Conservation (phyloP, 768 basidiomycete species). For the Tricholomella constricta region DNA sequence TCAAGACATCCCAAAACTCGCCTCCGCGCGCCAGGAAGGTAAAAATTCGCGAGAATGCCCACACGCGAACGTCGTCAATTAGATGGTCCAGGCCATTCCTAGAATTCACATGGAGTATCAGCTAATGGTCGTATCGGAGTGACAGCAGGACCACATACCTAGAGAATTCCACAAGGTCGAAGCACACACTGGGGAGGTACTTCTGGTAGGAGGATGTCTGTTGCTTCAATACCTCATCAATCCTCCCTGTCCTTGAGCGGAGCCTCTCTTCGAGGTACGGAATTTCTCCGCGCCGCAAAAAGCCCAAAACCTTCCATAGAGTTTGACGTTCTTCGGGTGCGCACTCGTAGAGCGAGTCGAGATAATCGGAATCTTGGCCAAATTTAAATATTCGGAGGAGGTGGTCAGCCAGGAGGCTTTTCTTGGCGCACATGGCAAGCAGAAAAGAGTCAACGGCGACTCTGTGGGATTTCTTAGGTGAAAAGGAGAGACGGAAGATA, state of each 20-base stretch:
- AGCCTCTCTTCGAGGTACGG: conserved; percentile 9
- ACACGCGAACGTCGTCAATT: not conserved
- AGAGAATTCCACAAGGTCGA: conserved; percentile 7
- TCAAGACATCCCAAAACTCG: conserved; percentile 6
- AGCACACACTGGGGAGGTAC: conserved; percentile 3
- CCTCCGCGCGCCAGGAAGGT: conserved; percentile 4
- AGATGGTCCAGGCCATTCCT: conserved; percentile 5
- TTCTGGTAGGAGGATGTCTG: not conserved
- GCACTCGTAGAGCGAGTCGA: conserved; percentile 2
- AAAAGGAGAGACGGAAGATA: conserved; percentile 8
- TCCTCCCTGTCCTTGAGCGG: not conserved
- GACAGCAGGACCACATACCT: not conserved
- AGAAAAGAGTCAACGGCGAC: conserved; percentile 7
- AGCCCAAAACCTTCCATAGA: conserved; percentile 11
- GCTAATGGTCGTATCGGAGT: too few species aligned
- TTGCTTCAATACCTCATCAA: conserved; percentile 6
- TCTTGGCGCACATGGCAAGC: conserved; percentile 8
- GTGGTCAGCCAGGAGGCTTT: conserved; percentile 5
- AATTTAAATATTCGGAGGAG: conserved; percentile 11
- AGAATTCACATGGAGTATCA: too few species aligned
- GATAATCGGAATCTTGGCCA: conserved; percentile 10
- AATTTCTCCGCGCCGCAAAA: conserved; percentile 3
- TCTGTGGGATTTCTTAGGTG: conserved; percentile 3
- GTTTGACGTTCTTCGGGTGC: conserved; percentile 9
- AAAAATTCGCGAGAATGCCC: conserved; percentile 10